Evolutionary conservation across 2,329 filamentous ascomycete species (phyloP), one percentile per base, ranked within the genome.

Genomic region (Aspergillus melleus): DNA sequence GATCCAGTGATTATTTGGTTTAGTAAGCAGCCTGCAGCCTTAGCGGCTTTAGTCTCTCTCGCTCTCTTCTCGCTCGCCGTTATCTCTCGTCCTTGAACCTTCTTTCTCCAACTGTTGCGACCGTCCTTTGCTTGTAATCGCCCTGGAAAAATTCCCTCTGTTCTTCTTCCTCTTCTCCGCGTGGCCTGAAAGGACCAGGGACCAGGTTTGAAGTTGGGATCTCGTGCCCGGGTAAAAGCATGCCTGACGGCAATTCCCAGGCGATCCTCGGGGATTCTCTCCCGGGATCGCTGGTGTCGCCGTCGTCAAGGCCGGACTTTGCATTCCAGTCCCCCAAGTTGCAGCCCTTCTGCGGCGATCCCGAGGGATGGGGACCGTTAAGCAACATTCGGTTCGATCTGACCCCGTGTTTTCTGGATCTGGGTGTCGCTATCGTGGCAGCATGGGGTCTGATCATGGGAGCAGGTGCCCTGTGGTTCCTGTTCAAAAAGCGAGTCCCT

Each of bases 371-470:
- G 95, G 96, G 96, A 1, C 95, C 95, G 22, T 74, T 99, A 73
- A 97, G 92, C 77, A 88, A 88, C 39, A 83, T 88, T 66, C 85
- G 94, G 75, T 97, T 92, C 77, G 95, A 99, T 79, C 92, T 99
- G 71, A 98, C 95, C 16, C 94, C 95, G 46, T 99, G 95, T 81
- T 99, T 99, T 74, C 88, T 98, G 70, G 96, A 99, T 74, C 86
- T 96, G 22, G 93, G 91, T 86, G 86, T 98, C 60, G 86, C 90
- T 36, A 79, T 84, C 1, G 90, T 96, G 29, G 91, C 91, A 9
- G 83, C 83, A 14, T 96, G 89, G 79, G 93, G 94, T 16, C 81
- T 97, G 24, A 57, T 97, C 24, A 84, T 89, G 64, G 95, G 95
- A 59, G 83, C 87, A 8, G 83, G 88, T 50, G 92, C 94, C 30